Evolutionary conservation across 2,329 filamentous ascomycete species (phyloP).

Genomic region (Stylonectria norvegica): DNA sequence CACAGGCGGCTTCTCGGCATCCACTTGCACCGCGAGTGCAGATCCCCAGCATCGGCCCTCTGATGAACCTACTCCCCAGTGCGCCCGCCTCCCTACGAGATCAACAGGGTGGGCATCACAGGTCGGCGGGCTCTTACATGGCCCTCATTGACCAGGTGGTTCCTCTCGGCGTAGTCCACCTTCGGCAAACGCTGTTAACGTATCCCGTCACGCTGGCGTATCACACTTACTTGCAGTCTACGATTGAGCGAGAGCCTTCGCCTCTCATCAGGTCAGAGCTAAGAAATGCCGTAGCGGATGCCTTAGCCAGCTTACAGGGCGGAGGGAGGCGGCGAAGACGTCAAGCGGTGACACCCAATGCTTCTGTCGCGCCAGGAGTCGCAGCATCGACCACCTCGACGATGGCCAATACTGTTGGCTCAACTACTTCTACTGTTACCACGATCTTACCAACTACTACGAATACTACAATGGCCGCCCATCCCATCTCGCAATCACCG

Average conservation of each 20-base stretch:
- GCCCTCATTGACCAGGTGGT: conserved; percentile 53
- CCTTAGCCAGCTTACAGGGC: conserved; percentile 45
- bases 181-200: conserved; percentile 44
- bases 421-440: not conserved
- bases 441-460: not conserved
- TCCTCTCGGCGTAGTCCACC: conserved; percentile 45
- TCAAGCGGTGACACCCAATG: too few relatives aligned
- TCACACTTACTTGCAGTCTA: conserved; percentile 46
- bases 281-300: conserved; percentile 46
- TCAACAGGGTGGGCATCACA: conserved; percentile 24
- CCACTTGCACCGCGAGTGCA: conserved; percentile 6
- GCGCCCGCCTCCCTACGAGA: conserved; percentile 19
- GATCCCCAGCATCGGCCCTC: conserved; percentile 3
- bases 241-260: conserved; percentile 51
- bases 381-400: not conserved
- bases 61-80: not conserved
- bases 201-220: conserved; percentile 50
- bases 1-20: conserved; percentile 14
- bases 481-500: conserved; percentile 10
- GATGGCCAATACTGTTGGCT: conserved; percentile 3
- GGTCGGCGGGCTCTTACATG: conserved; percentile 42
- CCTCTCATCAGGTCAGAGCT: conserved; percentile 47
- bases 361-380: conserved; percentile 3
- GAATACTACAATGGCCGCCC: not conserved
- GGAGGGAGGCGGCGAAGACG: conserved; percentile 30